Conservation (phyloP, 257 asterid genomes). For the Parsonsia alboflavescens region DNA sequence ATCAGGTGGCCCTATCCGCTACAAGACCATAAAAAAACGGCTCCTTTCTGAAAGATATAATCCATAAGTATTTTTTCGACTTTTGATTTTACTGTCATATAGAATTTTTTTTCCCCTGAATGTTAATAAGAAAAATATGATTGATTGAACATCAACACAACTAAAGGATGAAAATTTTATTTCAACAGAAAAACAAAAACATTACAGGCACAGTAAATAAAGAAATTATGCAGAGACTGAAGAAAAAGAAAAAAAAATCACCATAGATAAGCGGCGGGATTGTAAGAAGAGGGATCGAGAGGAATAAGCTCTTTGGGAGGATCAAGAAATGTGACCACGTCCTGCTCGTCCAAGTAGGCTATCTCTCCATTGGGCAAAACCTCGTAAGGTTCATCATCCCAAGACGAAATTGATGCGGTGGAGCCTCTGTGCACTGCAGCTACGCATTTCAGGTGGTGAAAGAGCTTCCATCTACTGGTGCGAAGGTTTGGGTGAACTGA, state of each 20-base stretch:
- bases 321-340: conserved; percentile 67
- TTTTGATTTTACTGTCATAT: too few relatives aligned
- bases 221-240: neutral
- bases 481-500: too few relatives aligned
- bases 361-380: conserved; percentile 29
- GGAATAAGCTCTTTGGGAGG: conserved; percentile 77
- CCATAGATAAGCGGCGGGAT: conserved; percentile 87
- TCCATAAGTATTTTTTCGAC: too few relatives aligned
- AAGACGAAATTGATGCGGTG: conserved; percentile 13
- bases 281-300: conserved; percentile 70
- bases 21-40: neutral
- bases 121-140: too few relatives aligned
- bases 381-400: conserved; percentile 49
- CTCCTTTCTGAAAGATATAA: neutral
- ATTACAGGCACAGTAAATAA: neutral
- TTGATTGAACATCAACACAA: neutral
- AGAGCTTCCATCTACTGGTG: neutral
- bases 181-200: neutral
- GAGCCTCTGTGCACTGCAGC: neutral
- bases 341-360: conserved; percentile 55
- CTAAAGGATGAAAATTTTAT: neutral
- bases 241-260: conserved; percentile 9
- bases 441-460: neutral
- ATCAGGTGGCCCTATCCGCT: neutral
- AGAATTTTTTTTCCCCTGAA: too few relatives aligned